Percentiles rank a stretch among this genome's conserved stretches.
Evolutionary conservation across 2,329 filamentous ascomycete genomes (phyloP).

Genomic region (Chrysosporium queenslandicum): DNA sequence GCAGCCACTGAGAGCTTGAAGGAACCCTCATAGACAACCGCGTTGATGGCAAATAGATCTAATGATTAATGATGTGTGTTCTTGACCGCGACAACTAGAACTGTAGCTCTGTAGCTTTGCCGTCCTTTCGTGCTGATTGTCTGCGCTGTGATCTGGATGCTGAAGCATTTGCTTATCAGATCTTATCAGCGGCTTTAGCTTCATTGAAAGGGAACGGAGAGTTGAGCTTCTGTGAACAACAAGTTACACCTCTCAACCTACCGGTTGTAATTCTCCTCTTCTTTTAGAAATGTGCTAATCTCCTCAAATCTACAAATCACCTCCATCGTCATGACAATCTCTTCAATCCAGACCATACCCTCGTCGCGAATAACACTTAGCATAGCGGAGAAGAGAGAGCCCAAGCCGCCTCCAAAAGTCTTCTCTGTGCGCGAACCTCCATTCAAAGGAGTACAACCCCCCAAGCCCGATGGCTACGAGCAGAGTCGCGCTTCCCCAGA

Average conservation of each 20-base stretch:
- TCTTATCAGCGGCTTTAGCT: constrained; percentile 13
- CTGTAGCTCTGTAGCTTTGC: background rate
- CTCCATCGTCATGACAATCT: constrained; percentile 34
- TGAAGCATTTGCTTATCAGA: no score
- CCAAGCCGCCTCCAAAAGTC: constrained; percentile 46
- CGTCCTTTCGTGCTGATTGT: background rate
- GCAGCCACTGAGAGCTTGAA: constrained; percentile 15
- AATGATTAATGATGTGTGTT: constrained; percentile 2
- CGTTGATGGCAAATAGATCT: background rate
- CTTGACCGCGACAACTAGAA: no score
- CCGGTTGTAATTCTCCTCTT: background rate
- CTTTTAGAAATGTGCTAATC: background rate
- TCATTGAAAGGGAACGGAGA: background rate
- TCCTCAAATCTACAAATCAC: background rate
- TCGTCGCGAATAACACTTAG: constrained; percentile 33
- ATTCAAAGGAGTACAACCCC: constrained; percentile 49
- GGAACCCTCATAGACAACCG: constrained; percentile 2
- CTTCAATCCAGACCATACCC: constrained; percentile 30
- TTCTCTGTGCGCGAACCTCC: constrained; percentile 49
- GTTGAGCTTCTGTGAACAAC: no score
- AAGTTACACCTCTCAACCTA: background rate
- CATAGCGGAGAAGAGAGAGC: constrained; percentile 39
- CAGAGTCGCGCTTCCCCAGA: constrained; percentile 52
- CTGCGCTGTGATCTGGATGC: no score
- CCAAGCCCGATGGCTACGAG: constrained; percentile 59